phyloP scores from a whole-genome alignment of 2,329 filamentous ascomycete genomes.

The Colletotrichum musicola region DNA sequence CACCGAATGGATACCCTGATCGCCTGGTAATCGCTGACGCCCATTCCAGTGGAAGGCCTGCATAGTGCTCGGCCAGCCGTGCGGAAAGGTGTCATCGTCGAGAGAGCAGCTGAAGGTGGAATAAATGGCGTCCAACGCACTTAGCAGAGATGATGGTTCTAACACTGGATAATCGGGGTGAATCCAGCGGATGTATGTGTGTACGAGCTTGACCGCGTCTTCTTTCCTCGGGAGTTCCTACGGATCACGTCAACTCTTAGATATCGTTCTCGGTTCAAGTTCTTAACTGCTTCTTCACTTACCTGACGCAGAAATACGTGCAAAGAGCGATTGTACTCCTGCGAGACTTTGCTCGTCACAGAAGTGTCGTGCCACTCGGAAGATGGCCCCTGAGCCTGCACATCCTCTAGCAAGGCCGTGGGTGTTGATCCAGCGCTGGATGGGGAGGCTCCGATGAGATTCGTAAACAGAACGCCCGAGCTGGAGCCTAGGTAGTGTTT shows the following conservation, averaged over 20 bases:
- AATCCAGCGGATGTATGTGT: constrained; percentile 42
- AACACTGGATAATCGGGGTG: constrained; percentile 43
- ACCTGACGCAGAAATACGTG: constrained; percentile 28
- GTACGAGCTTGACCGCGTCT: constrained; percentile 40
- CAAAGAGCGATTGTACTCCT: constrained; percentile 37
- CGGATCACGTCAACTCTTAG: background rate
- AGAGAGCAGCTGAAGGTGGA: constrained; percentile 32
- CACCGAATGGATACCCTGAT: constrained; percentile 12
- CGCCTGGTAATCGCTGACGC: constrained; percentile 17
- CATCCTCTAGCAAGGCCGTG: constrained; percentile 25
- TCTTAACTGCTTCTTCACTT: background rate
- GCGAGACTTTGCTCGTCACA: constrained; percentile 4
- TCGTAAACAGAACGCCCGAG: constrained; percentile 51
- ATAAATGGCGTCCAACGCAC: constrained; percentile 42
- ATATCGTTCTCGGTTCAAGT: background rate
- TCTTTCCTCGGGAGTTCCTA: constrained; percentile 42
- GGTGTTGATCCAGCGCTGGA: constrained; percentile 22
- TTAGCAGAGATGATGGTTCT: constrained; percentile 40
- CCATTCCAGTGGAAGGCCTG: constrained; percentile 43
- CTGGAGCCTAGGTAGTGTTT: constrained; percentile 54
- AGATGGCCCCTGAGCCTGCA: constrained; percentile 28
- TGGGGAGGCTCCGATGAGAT: constrained; percentile 42
- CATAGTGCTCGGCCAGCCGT: constrained; percentile 41
- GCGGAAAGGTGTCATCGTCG: constrained; percentile 25
- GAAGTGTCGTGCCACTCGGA: constrained; percentile 27